Conservation (phyloP, 306 rosid species). For the Medicago lupulina region DNA sequence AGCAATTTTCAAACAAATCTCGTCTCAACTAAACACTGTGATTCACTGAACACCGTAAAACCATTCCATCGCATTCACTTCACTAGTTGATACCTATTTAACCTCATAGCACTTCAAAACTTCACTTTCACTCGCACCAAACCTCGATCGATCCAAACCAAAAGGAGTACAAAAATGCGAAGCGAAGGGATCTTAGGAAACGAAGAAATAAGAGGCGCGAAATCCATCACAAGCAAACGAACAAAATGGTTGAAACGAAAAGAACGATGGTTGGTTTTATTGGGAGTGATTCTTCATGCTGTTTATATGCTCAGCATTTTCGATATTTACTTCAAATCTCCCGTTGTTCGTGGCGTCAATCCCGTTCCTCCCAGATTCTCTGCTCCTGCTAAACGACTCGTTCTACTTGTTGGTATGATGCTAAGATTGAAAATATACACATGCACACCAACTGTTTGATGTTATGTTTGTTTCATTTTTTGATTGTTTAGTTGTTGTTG, state of each 20-base stretch:
- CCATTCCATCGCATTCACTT: no score
- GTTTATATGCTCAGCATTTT: constrained; percentile 90
- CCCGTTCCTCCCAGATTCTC: constrained; percentile 72
- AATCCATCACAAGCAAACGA: constrained; percentile 32
- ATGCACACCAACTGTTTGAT: constrained; percentile 49
- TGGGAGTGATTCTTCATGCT: constrained; percentile 84
- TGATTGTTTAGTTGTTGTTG: not conserved
- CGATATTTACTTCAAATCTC: constrained; percentile 86
- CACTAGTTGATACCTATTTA: no score
- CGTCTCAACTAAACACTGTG: no score
- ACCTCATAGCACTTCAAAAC: not conserved
- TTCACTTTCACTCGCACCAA: not conserved
- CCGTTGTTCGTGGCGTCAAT: constrained; percentile 83
- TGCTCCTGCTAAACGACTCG: constrained; percentile 87
- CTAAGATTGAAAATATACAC: rapidly evolving
- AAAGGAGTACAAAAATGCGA: constrained; percentile 42
- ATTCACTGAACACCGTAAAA: no score
- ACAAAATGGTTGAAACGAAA: constrained; percentile 65
- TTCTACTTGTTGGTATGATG: constrained; percentile 67
- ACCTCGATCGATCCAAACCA: not conserved
- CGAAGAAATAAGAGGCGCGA: constrained; percentile 21
- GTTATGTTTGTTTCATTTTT: not conserved
- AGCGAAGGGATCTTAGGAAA: constrained; percentile 67
- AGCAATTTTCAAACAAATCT: no score
- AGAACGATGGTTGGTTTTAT: constrained; percentile 77